Evolutionary conservation across 805 yeast species (phyloP), one percentile per base, ranked within the genome.

Genomic region (Blastobotrys robertii): DNA sequence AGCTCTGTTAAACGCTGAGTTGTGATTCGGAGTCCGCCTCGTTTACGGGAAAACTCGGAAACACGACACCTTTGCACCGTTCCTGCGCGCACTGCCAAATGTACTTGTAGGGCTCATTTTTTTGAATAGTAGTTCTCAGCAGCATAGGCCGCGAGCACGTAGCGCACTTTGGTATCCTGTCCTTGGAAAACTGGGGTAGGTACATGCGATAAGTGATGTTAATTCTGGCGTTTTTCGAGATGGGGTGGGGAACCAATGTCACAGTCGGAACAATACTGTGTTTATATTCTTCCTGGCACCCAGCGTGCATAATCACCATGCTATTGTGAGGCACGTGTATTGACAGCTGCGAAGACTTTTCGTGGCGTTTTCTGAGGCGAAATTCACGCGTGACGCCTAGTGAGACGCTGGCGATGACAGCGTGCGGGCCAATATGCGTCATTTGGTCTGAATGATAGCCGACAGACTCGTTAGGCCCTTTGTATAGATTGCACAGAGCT

Each of bases 381-480:
- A 84, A 84, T 47, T 76, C 79, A 33, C 94, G 64, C 0, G 82
- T 73, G 2, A 79, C 73, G 0, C 94, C 94, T 7, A 84, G 54
- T 2, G 84, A 76, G 2, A 82, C 42, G 1, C 88, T 77, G 0
- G 79, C 85, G 38, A 84, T 76, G 32, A 68, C 68, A 4, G 83
- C 77, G 44, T 78, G 73, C 0, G 92, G 88, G 0, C 94, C 94
- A 15, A 82, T 68, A 39, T 77, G 69, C 0, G 85, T 78, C 48
- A 84, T 57, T 44, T 83, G 72, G 58, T 84, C 94, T 2, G 87
- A 77, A 57, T 84, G 94, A 76, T 79, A 82, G 39, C 81, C 86
- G 29, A 83, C 68, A 46, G 76, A 66, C 46, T 73, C 73, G 4
- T 65, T 60, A 7, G 71, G 66, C 4, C 64, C 60, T 5, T 69